Evolutionary conservation across 331 rosid species (phyloP).

Genomic region (Malus hybrid): DNA sequence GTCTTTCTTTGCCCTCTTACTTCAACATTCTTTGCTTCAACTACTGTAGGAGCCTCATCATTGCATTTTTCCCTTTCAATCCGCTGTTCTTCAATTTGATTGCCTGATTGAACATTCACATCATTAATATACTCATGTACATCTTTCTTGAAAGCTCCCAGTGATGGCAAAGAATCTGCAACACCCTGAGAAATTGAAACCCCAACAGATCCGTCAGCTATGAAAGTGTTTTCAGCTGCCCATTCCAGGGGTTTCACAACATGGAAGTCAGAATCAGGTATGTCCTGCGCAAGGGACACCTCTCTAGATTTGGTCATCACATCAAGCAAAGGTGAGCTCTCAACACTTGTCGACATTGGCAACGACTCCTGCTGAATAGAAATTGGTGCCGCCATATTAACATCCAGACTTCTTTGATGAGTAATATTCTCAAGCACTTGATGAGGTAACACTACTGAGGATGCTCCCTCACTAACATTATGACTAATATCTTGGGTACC

Average conservation of each 20-base stretch:
- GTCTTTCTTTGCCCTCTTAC: constrained; percentile 52
- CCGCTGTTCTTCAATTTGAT: constrained; percentile 32
- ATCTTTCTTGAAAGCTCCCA: constrained; percentile 23
- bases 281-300: constrained; percentile 21
- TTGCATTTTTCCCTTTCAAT: constrained; percentile 30
- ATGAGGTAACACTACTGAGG: constrained; percentile 35
- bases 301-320: constrained; percentile 23
- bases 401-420: constrained; percentile 33
- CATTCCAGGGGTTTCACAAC: constrained; percentile 28
- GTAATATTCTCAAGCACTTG: constrained; percentile 46
- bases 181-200: constrained; percentile 18
- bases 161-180: constrained; percentile 26
- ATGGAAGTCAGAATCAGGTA: constrained; percentile 21
- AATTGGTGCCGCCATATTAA: constrained; percentile 26
- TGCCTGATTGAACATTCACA: constrained; percentile 26
- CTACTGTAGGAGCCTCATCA: constrained; percentile 22
- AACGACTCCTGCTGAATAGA: constrained; percentile 36
- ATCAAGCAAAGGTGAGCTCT: constrained; percentile 32
- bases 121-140: constrained; percentile 17
- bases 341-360: constrained; percentile 29
- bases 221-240: constrained; percentile 14
- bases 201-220: constrained; percentile 14
- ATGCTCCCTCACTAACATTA: constrained; percentile 34
- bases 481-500: constrained; percentile 33
- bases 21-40: constrained; percentile 45